Evolutionary conservation across 176 grass and related monocot species (phyloP), one percentile per base, ranked within the genome.

Genomic region (Triticum monococcum): DNA sequence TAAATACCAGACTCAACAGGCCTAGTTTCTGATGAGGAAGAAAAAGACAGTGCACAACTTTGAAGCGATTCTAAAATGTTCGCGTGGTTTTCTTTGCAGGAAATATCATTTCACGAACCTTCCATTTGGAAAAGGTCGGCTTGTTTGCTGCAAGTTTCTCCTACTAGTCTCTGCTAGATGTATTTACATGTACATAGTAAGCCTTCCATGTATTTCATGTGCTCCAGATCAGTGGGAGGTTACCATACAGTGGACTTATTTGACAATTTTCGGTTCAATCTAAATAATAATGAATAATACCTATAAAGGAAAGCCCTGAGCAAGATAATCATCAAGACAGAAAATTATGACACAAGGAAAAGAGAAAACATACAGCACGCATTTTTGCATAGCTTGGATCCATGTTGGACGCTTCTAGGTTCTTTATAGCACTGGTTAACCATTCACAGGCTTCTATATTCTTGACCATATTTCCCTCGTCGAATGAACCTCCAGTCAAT

Each of bases 381-480:
- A 98, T 45, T 92, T 79, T 98, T 46, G 80, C 96, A 91, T 98
- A 98, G 68, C 79, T 78, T 64, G 91, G 90, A 70, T 98, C 91
- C 68, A 98, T 45, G 80, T 88, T 95, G 12, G 96, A 92, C 1
- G 77, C 89, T 94, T 98, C 96, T 75, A 98, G 86, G 75, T 98
- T 95, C 68, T 83, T 84, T 76, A 98, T 92, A 60, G 91, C 91
- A 88, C 69, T 84, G 28, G 96, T 98, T 90, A 98, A 91, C 96
- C 96, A 98, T 73, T 98, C 96, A 88, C 96, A 98, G 26, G 93
- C 91, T 93, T 98, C 96, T 28, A 94, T 92, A 70, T 98, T 98
- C 75, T 92, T 92, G 59, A 89, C 70, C 96, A 98, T 94, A 78
- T 88, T 95, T 68, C 76, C 88, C 59, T 98, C 96, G 65, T 98